phyloP scores from a whole-genome alignment of 2,329 filamentous ascomycete species.

The Colletotrichum eleusines region DNA sequence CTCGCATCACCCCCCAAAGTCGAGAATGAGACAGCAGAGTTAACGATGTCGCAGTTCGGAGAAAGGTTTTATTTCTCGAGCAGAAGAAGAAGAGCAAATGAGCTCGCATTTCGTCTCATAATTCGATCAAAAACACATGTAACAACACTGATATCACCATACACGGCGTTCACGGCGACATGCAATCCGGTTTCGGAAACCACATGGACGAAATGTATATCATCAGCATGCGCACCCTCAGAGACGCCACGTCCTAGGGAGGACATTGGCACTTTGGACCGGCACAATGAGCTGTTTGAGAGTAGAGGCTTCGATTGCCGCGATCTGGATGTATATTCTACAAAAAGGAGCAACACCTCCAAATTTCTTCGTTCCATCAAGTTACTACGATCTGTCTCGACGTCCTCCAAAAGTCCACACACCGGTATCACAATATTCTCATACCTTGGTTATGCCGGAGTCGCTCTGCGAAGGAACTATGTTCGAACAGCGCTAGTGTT shows the following conservation, averaged over 20 bases:
- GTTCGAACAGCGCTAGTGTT: not conserved
- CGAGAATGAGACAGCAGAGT: not conserved
- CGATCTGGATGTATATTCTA: conserved; percentile 34
- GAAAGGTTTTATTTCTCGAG: conserved; percentile 96
- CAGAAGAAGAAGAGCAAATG: conserved; percentile 82
- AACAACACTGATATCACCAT: conserved; percentile 42
- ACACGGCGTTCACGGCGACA: conserved; percentile 41
- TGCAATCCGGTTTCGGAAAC: conserved; percentile 34
- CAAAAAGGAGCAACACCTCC: not conserved
- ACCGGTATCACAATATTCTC: not conserved
- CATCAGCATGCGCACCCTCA: conserved; percentile 8
- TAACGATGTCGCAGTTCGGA: conserved; percentile 73
- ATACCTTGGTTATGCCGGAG: not conserved
- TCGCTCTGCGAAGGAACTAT: not conserved
- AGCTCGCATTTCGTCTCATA: conserved; percentile 20
- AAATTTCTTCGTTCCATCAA: not conserved
- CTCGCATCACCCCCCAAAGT: not conserved
- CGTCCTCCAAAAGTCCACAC: not conserved
- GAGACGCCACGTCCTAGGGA: not conserved
- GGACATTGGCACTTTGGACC: not conserved
- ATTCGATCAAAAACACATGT: conserved; percentile 27
- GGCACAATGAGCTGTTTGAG: not conserved
- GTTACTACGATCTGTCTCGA: not conserved
- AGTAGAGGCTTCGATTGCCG: conserved; percentile 7
- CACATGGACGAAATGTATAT: conserved; percentile 16